Evolutionary conservation across 805 yeast species (phyloP), one percentile per base, ranked within the genome.

Genomic region (Teunomyces funiuensis): DNA sequence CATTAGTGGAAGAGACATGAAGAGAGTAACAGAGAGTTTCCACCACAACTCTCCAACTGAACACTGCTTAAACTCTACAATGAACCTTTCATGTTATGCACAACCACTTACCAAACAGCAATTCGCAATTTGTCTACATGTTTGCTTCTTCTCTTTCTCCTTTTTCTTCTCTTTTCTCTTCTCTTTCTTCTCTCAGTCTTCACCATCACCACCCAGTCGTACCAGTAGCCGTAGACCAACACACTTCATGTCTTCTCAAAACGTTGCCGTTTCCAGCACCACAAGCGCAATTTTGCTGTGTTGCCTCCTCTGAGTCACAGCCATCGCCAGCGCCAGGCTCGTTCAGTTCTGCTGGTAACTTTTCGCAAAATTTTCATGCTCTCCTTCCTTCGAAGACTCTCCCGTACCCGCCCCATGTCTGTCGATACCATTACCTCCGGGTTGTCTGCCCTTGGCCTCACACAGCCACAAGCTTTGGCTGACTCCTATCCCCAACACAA

Each of bases 401-500:
- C 34, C 20, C 36, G 37, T 22, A 28, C 16, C 19, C 26, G 23
- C 15, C 26, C 18, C 41, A 19, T 34, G 37, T 40, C 58, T 33
- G 56, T 61, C 28, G 53, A 62, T 29, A 49, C 66, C 33, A 64
- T 69, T 44, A 58, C 68, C 23, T 49, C 61, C 42, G 57, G 65
- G 14, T 62, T 70, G 51, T 54, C 55, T 41, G 52, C 60, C 25
- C 51, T 69, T 37, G 75, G 74, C 13, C 64, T 69, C 45, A 40
- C 49, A 9, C 58, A 56, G 40, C 88, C 88, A 22, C 37, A 51
- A n/a, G 53, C 69, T 1, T 47, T 58, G 2, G 52, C 67, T 33
- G 77, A 69, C 46, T 83, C 96, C 1, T 77, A 69, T 59, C 96
- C 97, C 11, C 81, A 79, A 33, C 74, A 73, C 61, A 91, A 91